These are phyloP conservation scores for Gentiana macrophylla DNA, from an alignment of 257 asterid species.

Conservation along the genomic window DNA sequence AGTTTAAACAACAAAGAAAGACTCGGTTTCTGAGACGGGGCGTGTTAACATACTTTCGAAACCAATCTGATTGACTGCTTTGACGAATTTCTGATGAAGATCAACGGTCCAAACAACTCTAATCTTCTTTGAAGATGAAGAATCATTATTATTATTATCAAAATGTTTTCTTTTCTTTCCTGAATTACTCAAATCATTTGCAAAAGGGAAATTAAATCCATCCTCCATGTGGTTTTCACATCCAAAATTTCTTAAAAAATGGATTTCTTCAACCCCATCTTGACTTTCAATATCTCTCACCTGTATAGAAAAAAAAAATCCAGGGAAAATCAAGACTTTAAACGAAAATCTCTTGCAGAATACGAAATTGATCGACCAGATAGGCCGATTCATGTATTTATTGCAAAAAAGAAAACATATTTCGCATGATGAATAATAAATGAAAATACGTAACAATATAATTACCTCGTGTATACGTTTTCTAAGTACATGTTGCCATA, in stretches of 20 bases:
- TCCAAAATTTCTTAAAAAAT: constrained; percentile 19
- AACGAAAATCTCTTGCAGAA: too few relatives aligned
- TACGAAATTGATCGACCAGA: too few relatives aligned
- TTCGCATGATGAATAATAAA: too few relatives aligned
- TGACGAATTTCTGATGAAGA: constrained; percentile 62
- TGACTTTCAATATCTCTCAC: constrained; percentile 30
- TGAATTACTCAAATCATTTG: constrained; percentile 26
- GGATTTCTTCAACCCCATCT: constrained; percentile 31
- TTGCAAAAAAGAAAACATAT: too few relatives aligned
- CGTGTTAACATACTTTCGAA: constrained; percentile 40
- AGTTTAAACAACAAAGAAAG: neutral
- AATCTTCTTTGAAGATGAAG: constrained; percentile 54
- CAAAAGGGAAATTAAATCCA: constrained; percentile 25
- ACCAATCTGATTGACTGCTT: constrained; percentile 60
- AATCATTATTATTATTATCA: constrained; percentile 34
- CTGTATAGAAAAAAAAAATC: too few relatives aligned
- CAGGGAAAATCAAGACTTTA: too few relatives aligned
- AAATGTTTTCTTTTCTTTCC: constrained; percentile 56
- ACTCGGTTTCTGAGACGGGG: neutral
- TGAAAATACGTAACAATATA: too few relatives aligned
- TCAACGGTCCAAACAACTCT: constrained; percentile 73
- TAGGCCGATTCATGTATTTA: too few relatives aligned
- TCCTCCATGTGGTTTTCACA: constrained; percentile 37
- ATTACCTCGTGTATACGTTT: constrained; percentile 42
- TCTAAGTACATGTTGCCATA: constrained; percentile 82